phyloP scores from a whole-genome alignment of 768 basidiomycete genomes.

The Serendipita sp. region DNA sequence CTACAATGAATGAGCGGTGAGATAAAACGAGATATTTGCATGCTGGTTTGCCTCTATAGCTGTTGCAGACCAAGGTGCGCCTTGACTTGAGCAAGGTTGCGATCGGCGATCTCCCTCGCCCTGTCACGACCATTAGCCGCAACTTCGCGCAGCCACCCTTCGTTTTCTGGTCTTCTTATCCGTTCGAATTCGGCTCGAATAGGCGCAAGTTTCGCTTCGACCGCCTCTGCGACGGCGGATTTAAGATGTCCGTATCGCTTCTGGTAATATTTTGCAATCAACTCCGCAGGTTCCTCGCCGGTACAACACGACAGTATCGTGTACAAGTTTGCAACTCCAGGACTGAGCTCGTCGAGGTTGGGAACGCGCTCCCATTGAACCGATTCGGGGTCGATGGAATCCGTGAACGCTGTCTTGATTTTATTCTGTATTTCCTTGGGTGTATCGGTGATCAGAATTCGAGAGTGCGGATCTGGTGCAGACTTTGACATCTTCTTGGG shows the following conservation, averaged over 20 bases:
- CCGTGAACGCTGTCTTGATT: constrained; percentile 71
- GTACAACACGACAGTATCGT: constrained; percentile 65
- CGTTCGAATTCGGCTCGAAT: constrained; percentile 59
- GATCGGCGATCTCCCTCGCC: constrained; percentile 44
- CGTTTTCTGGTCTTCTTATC: constrained; percentile 36
- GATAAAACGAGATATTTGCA: too few species aligned
- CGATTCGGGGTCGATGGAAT: constrained; percentile 62
- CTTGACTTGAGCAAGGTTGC: constrained; percentile 56
- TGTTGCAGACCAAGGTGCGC: constrained; percentile 13
- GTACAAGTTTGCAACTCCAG: constrained; percentile 72
- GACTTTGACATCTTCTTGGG: constrained; percentile 94
- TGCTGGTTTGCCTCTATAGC: background rate
- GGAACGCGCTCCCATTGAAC: constrained; percentile 21
- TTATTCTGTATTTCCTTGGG: constrained; percentile 46
- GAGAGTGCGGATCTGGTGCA: constrained; percentile 55
- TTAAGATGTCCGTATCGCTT: constrained; percentile 59
- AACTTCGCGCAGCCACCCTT: constrained; percentile 42
- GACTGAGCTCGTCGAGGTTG: constrained; percentile 17
- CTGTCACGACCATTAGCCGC: constrained; percentile 45
- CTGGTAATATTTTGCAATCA: constrained; percentile 37
- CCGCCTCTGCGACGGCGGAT: constrained; percentile 52
- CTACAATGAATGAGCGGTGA: too few species aligned
- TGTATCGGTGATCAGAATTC: constrained; percentile 75
- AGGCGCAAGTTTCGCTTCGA: constrained; percentile 46
- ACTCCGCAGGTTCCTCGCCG: constrained; percentile 26